Base-by-base conservation (phyloP, 176 grass and related monocot species). In the Triticum urartu region DNA sequence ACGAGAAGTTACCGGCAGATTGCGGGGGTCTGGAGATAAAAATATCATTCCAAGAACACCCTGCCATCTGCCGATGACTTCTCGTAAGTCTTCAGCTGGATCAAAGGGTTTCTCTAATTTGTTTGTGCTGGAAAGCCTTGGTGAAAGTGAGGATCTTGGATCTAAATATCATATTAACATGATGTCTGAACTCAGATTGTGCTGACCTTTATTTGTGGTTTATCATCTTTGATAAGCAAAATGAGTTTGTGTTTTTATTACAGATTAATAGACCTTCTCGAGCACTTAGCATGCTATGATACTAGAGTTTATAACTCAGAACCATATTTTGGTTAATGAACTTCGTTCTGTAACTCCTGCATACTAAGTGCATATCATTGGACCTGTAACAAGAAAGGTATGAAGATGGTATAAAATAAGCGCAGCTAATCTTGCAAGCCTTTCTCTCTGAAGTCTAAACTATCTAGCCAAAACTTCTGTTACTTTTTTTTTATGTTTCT, bases 1-100 rank as follows among this genome's bases (percentile, higher is more conserved):
- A 50, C 14, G 24, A 75, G 72, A 75, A 75, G 43, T 24, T 75
- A 75, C 42, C 13, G 72, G 72, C 72, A 75, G 72, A 75, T 50
- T 52, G 72, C 26, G 7, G 72, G 72, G 70, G 3, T 3, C 40
- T 75, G 72, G 8, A 48, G 72, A 43, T 30, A 75, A 75, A 75
- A 12, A 52, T 24, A 48, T 39, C 39, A 43, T 45, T 45, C n/a
- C 13, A 73, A 45, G 39, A 73, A 26, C 42, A 73, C 70, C 38
- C 38, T 45, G 39, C 70, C 5, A 47, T 74, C 71, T 74, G 71
- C 71, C 71, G 40, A 74, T 74, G 43, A 47, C 71, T 74, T 74
- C 71, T 17, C 39, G 71, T 45, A 47, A 17, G 40, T 74, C 71
- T 74, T 75, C 24, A 75, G 72, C 24, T 75, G 72, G 7, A 18